Evolutionary conservation across 2,329 filamentous ascomycete species (phyloP), one percentile per base, ranked within the genome.

Genomic region (Rasamsonia emersonii): DNA sequence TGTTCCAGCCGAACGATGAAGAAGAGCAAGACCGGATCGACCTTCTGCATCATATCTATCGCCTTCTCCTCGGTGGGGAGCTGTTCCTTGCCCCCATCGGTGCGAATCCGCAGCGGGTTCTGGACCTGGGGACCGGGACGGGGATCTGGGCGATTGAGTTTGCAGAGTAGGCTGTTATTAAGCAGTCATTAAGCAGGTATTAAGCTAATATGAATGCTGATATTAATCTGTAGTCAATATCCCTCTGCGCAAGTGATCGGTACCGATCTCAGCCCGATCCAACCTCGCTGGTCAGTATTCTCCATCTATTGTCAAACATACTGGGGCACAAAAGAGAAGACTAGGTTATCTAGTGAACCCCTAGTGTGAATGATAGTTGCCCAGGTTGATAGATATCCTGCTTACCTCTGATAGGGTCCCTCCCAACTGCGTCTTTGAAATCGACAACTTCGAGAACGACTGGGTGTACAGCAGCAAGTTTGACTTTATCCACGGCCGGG

Each of bases 41-140:
- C n/a, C n/a, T n/a, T n/a, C n/a, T n/a, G n/a, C 50, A 56, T 32
- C 47, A 48, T 16, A 39, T 46, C 32, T 47, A 40, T 20, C 28
- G 26, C 3, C 32, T 46, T 18, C 33, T 41, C 11, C 39, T 44
- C 20, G 43, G 40, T 14, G 44, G 40, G 18, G 42, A 43, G 17
- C 44, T 54, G 11, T 46, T 47, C 29, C 40, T 44, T 14, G 49
- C 52, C 13, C 53, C 53, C 7, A 45, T 56, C 24, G 21, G 34
- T 9, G 36, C 39, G n/a, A 30, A 35, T 11, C 25, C 53, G 8
- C 30, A 37, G 4, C 51, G 48, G 3, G 50, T 62, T 8, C 51
- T 71, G 2, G 68, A 71, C 43, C 43, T 65, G 11, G 66, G 66
- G 9, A 25, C 27, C n/a, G n/a, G n/a, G n/a, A n/a, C n/a, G n/a